Base-by-base conservation (phyloP, 352 stramenopile species). In the Globisporangium spiculum region DNA sequence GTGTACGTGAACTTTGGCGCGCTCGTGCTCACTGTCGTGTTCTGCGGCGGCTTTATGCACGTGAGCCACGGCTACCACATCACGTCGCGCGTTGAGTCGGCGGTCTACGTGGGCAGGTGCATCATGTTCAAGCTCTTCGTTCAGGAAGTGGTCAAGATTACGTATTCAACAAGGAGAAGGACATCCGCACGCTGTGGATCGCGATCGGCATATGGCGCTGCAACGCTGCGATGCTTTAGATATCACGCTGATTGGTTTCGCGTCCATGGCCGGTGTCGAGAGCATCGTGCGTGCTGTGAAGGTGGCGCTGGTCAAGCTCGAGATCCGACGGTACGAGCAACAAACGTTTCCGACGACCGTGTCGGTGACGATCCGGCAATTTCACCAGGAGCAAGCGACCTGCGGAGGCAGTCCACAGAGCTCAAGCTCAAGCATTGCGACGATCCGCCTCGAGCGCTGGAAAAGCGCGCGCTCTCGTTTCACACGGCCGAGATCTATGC, bases 401-500 rank as follows among this genome's bases (percentile, higher is more conserved):
- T 41, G 2, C 8, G 36, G 36, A 26, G 2, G 10, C 18, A 52
- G 34, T 14, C 18, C 18, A 58, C 36, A 22, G 1, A 24, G 36
- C 34, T 48, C 60, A 9, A 58, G 38, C 44, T 58, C 26, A 3
- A 41, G 10, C 36, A 41, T 41, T 14, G 14, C 52, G 5, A 27
- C 60, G 24, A 30, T n/a, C 3, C 26, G 53, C 20, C 34, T 66
- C 3, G 59, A 68, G n/a, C 65, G 66, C 55, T 66, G 60, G 66
- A 71, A 71, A 14, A 41, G 60, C 38, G 44, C 48, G 12, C 76
- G 20, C 65, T 75, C 7, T 38, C 53, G 1, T 75, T 75, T n/a
- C 66, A 79, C 27, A 70, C 67, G 1, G 70, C 72, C 2, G 72
- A 81, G n/a, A 32, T 69, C 0, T 76, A 70, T 20, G 75, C 69